These are phyloP conservation scores for Phtheirospermum japonicum DNA, from an alignment of 257 asterid species.

Conservation along the genomic window DNA sequence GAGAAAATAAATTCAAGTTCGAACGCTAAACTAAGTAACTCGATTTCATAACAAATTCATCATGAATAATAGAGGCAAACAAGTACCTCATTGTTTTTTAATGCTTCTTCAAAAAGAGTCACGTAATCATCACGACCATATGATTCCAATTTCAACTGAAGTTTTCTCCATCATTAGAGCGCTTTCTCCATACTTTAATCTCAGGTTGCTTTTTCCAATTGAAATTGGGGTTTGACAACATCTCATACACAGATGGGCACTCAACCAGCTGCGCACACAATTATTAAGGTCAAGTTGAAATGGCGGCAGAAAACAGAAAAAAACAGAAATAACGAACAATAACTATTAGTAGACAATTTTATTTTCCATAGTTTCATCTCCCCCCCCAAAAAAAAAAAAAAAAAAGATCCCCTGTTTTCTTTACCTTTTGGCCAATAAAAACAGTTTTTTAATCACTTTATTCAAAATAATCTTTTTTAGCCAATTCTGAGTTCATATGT, in stretches of 20 bases:
- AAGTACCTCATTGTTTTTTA: conserved; percentile 66
- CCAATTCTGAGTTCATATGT: no score
- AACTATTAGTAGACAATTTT: neutral
- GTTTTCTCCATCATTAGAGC: conserved; percentile 49
- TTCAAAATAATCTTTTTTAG: no score
- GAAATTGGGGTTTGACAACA: conserved; percentile 70
- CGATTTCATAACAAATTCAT: no score
- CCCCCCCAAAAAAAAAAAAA: no score
- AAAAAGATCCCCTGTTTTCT: no score
- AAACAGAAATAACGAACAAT: neutral
- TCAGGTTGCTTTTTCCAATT: conserved; percentile 76
- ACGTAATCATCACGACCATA: conserved; percentile 49
- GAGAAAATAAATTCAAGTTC: no score
- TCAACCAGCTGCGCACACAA: conserved; percentile 53
- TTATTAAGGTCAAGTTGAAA: conserved; percentile 21
- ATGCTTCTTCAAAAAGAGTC: conserved; percentile 58
- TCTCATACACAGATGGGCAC: conserved; percentile 85
- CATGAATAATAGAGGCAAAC: conserved; percentile 16
- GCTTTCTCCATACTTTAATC: conserved; percentile 66
- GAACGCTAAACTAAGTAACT: neutral
- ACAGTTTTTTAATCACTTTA: no score
- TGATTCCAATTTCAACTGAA: conserved; percentile 46
- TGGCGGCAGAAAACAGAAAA: neutral
- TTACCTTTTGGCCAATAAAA: no score
- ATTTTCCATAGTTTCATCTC: neutral